Evolutionary conservation across 495 filamentous ascomycete species (phyloP), one percentile per base, ranked within the genome.

Genomic region (Opeltia flavorubescens): DNA sequence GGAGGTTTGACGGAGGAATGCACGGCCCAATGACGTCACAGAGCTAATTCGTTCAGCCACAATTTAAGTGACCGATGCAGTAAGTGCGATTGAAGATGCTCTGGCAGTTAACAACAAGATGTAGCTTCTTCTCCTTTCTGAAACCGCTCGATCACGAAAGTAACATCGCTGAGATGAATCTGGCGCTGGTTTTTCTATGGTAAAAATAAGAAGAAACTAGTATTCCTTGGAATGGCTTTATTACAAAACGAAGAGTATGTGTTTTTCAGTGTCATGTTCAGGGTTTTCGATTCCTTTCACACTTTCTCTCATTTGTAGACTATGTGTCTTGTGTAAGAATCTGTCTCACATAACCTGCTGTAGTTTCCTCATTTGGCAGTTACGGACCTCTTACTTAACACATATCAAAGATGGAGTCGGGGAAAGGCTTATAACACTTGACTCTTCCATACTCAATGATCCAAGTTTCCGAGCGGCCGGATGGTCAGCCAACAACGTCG

Each of bases 191-290:
- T n/a, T n/a, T n/a, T n/a, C n/a, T n/a, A n/a, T n/a, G n/a, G n/a
- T n/a, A n/a, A n/a, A n/a, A n/a, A n/a, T n/a, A n/a, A n/a, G n/a
- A n/a, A n/a, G n/a, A n/a, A n/a, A n/a, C n/a, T n/a, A n/a, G n/a
- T n/a, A n/a, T n/a, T 1, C 5, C 21, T 41, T 13, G 21, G 17
- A 12, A 96, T 95, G 91, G 93, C 89, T 55, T 75, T 96, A 57
- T 81, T 96, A 47, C 86, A 94, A 63, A 87, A 94, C 51, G 89
- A 96, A 77, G 89, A 96, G 88, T 94, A 80, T 47, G 83, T 69
- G 15, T 34, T 30, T 48, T 18, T 13, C 44, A n/a, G n/a, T n/a
- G n/a, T n/a, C n/a, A n/a, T n/a, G 49, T 56, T 43, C 25, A 25
- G 44, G 36, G 47, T 31, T 30, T 34, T 27, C 13, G 48, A 21